Percentiles rank a stretch among this genome's conserved stretches.
Conservation (phyloP, 495 filamentous ascomycete species). For the Xylaria sp. region DNA sequence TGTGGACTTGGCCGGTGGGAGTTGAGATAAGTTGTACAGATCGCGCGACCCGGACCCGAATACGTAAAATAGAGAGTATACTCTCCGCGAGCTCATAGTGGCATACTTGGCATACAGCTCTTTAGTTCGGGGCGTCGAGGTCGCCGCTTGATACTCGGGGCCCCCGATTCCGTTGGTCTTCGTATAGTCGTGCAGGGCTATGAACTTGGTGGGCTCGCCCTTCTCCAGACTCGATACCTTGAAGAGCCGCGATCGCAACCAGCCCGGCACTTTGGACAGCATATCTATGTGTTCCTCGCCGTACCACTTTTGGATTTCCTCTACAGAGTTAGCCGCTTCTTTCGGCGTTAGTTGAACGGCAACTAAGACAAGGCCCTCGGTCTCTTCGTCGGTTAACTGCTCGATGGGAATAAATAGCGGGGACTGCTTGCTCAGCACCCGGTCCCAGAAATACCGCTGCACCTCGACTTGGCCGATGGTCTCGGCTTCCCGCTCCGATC, state of each 20-base stretch:
- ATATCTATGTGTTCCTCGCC: constrained; percentile 73
- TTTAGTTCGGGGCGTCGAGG: constrained; percentile 62
- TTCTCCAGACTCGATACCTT: constrained; percentile 62
- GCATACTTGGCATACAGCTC: constrained; percentile 64
- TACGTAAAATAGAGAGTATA: constrained; percentile 76
- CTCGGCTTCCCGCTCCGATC: constrained; percentile 74
- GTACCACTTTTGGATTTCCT: constrained; percentile 70
- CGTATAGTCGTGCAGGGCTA: constrained; percentile 75
- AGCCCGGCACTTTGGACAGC: constrained; percentile 75
- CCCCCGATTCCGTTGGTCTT: constrained; percentile 69
- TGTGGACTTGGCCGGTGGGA: constrained; percentile 45
- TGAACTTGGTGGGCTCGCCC: constrained; percentile 58
- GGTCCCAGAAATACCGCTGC: constrained; percentile 70
- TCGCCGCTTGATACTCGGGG: constrained; percentile 66
- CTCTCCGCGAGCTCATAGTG: constrained; percentile 59
- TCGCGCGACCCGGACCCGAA: constrained; percentile 78
- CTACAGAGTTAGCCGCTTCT: constrained; percentile 53
- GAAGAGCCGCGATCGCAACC: constrained; percentile 72
- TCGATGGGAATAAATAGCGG: constrained; percentile 65
- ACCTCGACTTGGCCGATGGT: constrained; percentile 79
- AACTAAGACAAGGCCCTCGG: constrained; percentile 66
- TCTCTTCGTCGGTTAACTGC: constrained; percentile 62
- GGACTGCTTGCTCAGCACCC: constrained; percentile 60
- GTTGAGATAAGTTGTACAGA: constrained; percentile 53
- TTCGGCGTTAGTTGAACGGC: constrained; percentile 65